Evolutionary conservation across 2,329 filamentous ascomycete species (phyloP), one percentile per base, ranked within the genome.

Genomic region (Pestalotiopsis sp.): DNA sequence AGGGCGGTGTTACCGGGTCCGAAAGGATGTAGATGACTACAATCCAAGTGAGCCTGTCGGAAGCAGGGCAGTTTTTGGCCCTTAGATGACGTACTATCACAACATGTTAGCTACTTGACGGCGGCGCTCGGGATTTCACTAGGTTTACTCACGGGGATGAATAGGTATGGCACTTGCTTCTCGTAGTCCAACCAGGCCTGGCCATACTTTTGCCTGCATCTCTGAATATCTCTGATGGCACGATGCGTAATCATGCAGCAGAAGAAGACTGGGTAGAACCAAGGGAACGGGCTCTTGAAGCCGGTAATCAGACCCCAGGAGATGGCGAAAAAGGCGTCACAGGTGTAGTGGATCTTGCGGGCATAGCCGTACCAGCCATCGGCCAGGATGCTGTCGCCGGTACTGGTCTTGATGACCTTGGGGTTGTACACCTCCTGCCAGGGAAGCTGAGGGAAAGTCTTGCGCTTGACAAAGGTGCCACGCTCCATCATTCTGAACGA

Each of bases 241-340:
- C 93, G 91, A 80, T 97, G 93, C 11, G 90, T 84, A 76, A 96
- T 95, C 93, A 95, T 95, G 73, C 82, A 81, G 20, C 85, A 84
- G 79, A 97, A 97, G 84, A 97, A 97, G 45, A 92, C 80, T 0
- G 93, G 92, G 78, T 97, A 95, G 81, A 97, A 96, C 93, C 93
- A 97, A 1, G 93, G 93, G 82, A 95, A 95, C 0, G 93, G 93
- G 77, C 91, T 93, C 58, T 81, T 76, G 68, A 86, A 86, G 0
- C 85, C 85, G 6, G 85, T 86, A 60, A 87, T 80, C 38, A 87
- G 74, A n/a, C 83, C 85, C 85, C 85, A 86, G 4, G 80, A 82
- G 64, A 85, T 71, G 67, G 85, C 81, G 71, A 86, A 87, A 78
- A 83, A 85, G 45, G 76, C 75, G 69, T 86, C 85, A 67, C 83